These are phyloP conservation scores for Cantharellus cinnabarinus DNA, from an alignment of 768 basidiomycete genomes.

Conservation along the genomic window DNA sequence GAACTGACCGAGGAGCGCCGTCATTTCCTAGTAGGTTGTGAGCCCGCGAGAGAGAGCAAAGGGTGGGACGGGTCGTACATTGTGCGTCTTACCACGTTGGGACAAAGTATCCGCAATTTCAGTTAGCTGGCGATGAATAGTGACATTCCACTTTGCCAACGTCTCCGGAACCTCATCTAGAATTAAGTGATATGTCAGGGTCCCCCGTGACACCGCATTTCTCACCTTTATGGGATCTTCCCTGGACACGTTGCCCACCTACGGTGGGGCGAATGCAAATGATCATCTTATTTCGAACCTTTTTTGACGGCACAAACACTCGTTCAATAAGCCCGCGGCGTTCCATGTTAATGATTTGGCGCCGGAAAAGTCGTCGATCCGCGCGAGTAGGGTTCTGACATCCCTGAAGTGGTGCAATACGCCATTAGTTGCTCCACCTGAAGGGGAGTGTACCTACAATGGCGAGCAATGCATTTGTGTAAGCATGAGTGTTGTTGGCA, in stretches of 20 bases:
- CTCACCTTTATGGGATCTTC: not conserved
- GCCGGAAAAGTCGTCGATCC: constrained; percentile 67
- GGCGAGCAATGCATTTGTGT: constrained; percentile 54
- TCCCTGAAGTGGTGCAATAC: constrained; percentile 27
- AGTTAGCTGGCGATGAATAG: constrained; percentile 65
- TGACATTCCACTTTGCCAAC: constrained; percentile 24
- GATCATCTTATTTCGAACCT: not conserved
- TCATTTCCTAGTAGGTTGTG: constrained; percentile 32
- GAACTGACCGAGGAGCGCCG: constrained; percentile 39
- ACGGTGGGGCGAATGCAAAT: not conserved
- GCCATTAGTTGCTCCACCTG: not conserved
- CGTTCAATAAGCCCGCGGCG: constrained; percentile 56
- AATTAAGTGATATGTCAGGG: not conserved
- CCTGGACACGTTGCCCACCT: not conserved
- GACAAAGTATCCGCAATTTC: constrained; percentile 51
- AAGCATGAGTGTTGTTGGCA: constrained; percentile 47
- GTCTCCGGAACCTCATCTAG: not conserved
- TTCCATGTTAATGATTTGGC: constrained; percentile 49
- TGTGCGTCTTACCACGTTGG: constrained; percentile 16
- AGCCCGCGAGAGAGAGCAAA: not conserved
- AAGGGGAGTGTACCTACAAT: constrained; percentile 30
- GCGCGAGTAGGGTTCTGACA: constrained; percentile 53
- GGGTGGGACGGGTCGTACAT: not conserved
- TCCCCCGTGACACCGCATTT: not conserved
- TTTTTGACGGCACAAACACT: constrained; percentile 37